Conservation (phyloP, 768 basidiomycete species). For the Thelephora aurantiotincta region DNA sequence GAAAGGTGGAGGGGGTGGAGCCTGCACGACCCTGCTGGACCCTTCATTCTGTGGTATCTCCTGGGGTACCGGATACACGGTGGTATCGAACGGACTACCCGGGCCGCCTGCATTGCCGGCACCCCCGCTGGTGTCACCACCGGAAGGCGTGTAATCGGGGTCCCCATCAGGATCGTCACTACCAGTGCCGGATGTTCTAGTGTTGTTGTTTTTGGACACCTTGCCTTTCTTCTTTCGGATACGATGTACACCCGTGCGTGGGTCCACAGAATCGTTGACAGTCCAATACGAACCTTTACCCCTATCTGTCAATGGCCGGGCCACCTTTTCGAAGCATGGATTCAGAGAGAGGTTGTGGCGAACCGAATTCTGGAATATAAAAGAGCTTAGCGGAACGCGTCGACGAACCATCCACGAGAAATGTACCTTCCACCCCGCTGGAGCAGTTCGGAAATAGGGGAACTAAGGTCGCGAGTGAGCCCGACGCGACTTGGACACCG, state of each 20-base stretch:
- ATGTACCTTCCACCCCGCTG: constrained; percentile 86
- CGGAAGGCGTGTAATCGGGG: constrained; percentile 47
- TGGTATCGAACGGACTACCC: constrained; percentile 28
- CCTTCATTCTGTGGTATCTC: no score
- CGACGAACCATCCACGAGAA: background rate
- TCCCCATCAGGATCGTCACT: constrained; percentile 21
- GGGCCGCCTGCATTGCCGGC: constrained; percentile 48
- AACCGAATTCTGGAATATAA: constrained; percentile 57
- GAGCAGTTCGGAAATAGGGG: constrained; percentile 78
- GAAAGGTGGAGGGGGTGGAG: constrained; percentile 34
- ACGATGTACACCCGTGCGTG: constrained; percentile 79
- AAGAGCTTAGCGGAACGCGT: constrained; percentile 13
- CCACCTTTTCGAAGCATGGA: constrained; percentile 84
- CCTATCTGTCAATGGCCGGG: constrained; percentile 81
- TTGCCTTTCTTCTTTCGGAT: constrained; percentile 80
- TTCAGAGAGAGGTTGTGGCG: constrained; percentile 84
- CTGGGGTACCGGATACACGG: constrained; percentile 29
- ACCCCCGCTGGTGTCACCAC: constrained; percentile 15
- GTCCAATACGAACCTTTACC: constrained; percentile 91
- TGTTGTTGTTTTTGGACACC: constrained; percentile 27
- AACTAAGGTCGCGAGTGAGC: constrained; percentile 33
- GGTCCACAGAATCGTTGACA: constrained; percentile 81
- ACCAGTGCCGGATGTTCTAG: constrained; percentile 27
- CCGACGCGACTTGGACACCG: constrained; percentile 1
- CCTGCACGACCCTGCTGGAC: no score